Conservation (phyloP, 2,329 filamentous ascomycete genomes). For the Huntiella omanensis region DNA sequence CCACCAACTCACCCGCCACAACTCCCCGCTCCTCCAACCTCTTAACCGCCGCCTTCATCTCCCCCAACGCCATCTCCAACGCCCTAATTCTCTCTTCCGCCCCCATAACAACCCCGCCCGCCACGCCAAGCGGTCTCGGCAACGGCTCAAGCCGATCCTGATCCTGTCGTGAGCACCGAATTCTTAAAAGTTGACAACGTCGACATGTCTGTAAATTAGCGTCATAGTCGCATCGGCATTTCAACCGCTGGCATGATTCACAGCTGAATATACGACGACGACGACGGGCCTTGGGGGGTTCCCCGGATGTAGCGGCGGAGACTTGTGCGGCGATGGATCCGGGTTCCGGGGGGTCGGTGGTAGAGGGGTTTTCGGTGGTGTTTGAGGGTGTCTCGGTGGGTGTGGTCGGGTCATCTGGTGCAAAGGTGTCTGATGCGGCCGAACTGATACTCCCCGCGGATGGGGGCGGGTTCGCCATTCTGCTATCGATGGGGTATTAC, state of each 20-base stretch:
- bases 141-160: constrained; percentile 9
- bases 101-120: too few species aligned
- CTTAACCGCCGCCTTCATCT: neutral
- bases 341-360: neutral
- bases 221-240: constrained; percentile 10
- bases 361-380: neutral
- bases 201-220: constrained; percentile 8
- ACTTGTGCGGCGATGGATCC: constrained; percentile 9
- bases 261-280: constrained; percentile 9
- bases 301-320: constrained; percentile 2
- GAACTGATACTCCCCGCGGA: too few species aligned
- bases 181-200: constrained; percentile 9
- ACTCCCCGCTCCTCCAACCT: too few species aligned
- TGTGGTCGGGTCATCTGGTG: neutral
- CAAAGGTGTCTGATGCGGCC: neutral
- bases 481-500: too few species aligned
- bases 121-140: neutral
- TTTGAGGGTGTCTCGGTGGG: neutral
- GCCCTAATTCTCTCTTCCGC: constrained; percentile 2
- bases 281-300: constrained; percentile 6
- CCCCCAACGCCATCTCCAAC: constrained; percentile 3
- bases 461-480: too few species aligned
- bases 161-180: constrained; percentile 10
- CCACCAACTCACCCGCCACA: too few species aligned
- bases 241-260: constrained; percentile 9